phyloP scores from a whole-genome alignment of 2,329 filamentous ascomycete species.

The Phaeophleospora eucalypticola region DNA sequence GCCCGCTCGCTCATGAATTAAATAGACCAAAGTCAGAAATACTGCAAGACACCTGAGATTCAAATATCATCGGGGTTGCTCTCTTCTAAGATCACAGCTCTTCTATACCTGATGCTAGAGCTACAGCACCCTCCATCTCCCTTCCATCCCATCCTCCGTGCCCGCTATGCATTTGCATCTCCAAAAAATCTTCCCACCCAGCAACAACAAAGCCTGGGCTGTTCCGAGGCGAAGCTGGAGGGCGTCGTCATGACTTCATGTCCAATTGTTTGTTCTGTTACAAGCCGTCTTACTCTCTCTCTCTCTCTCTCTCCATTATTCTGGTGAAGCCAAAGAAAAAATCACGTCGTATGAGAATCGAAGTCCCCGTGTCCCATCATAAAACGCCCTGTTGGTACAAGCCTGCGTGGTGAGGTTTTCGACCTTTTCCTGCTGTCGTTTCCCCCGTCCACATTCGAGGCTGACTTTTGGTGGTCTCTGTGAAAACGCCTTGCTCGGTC shows the following conservation, averaged over 20 bases:
- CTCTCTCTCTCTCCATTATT: no score
- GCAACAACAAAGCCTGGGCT: background rate
- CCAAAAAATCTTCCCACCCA: no score
- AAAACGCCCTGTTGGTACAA: constrained; percentile 2
- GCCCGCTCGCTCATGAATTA: background rate
- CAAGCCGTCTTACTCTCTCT: constrained; percentile 1
- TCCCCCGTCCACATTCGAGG: background rate
- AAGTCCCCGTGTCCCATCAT: background rate
- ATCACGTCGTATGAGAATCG: no score
- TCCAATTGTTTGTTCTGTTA: constrained; percentile 1
- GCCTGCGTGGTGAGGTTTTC: background rate
- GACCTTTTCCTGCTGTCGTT: no score
- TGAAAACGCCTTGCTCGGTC: constrained; percentile 5
- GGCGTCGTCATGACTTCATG: constrained; percentile 3
- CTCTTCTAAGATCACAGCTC: background rate
- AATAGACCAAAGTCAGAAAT: background rate
- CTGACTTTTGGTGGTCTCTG: constrained; percentile 5
- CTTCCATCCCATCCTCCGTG: background rate
- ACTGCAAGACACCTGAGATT: background rate
- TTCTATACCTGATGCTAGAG: background rate
- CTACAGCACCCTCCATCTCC: background rate
- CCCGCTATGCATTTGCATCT: no score
- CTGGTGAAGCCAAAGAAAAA: background rate
- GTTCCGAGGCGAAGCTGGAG: constrained; percentile 1
- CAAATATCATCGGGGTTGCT: background rate